phyloP scores from a whole-genome alignment of 1,284 basidiomycete genomes.

The Laetiporus sulphureus region DNA sequence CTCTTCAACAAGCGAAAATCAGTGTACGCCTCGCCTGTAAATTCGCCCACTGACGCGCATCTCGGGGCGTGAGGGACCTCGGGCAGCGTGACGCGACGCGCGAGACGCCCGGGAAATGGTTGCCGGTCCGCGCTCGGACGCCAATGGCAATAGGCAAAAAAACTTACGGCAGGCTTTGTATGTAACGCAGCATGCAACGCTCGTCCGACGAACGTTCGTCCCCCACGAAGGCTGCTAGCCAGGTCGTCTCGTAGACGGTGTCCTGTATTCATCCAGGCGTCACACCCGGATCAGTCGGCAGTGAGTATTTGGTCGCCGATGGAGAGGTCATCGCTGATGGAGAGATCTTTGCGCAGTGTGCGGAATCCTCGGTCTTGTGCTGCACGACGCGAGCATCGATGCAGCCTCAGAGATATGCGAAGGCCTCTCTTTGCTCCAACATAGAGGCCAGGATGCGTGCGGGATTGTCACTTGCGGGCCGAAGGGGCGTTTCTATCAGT shows the following conservation, averaged over 20 bases:
- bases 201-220: too few species aligned
- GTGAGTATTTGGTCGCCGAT: conserved; percentile 6
- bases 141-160: conserved; percentile 3
- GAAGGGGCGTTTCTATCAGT: conserved; percentile 95
- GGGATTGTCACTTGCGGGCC: conserved; percentile 96
- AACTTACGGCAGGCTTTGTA: too few species aligned
- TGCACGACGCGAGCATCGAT: conserved; percentile 72
- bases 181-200: too few species aligned
- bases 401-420: conserved; percentile 86
- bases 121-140: conserved; percentile 2
- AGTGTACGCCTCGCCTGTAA: too few species aligned
- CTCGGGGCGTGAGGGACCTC: conserved; percentile 1
- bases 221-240: not conserved
- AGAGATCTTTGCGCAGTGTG: conserved; percentile 51
- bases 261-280: conserved; percentile 1
- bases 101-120: conserved; percentile 3
- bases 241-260: not conserved
- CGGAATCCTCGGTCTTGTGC: conserved; percentile 81
- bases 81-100: conserved; percentile 4
- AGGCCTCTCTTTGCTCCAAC: conserved; percentile 86
- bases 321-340: not conserved
- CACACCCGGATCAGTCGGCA: not conserved
- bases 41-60: too few species aligned
- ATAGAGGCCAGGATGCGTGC: conserved; percentile 97
- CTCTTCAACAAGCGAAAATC: too few species aligned